phyloP scores from a whole-genome alignment of 1,139 yeast species.

The Suhomyces bolitotheri region DNA sequence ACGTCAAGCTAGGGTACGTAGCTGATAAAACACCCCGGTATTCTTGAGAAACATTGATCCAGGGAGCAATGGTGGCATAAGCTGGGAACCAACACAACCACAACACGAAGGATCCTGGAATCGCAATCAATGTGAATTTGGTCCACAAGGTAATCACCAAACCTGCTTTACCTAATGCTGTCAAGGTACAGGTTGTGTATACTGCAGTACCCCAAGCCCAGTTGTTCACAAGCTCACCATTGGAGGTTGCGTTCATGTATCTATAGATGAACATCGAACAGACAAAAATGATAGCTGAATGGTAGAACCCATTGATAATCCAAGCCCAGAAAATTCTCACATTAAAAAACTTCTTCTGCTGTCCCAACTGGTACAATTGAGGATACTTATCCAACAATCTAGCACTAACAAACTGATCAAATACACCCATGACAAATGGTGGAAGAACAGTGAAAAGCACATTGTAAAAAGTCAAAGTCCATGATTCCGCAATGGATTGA shows the following conservation, averaged over 20 bases:
- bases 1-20: constrained; percentile 74
- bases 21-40: constrained; percentile 77
- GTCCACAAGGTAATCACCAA: constrained; percentile 93
- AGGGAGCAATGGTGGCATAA: constrained; percentile 84
- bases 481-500: constrained; percentile 92
- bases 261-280: constrained; percentile 70
- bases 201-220: constrained; percentile 96
- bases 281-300: constrained; percentile 80
- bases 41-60: constrained; percentile 78
- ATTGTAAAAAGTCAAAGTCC: constrained; percentile 96
- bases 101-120: constrained; percentile 86
- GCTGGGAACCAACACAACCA: constrained; percentile 90
- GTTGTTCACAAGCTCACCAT: constrained; percentile 79
- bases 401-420: constrained; percentile 95
- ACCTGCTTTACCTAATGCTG: constrained; percentile 94
- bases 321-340: constrained; percentile 96
- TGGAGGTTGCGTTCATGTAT: constrained; percentile 63
- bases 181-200: constrained; percentile 82
- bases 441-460: constrained; percentile 95
- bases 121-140: constrained; percentile 84
- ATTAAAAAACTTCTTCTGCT: constrained; percentile 82
- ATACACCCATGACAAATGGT: constrained; percentile 93
- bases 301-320: constrained; percentile 94
- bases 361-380: constrained; percentile 88
- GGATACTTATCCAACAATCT: constrained; percentile 89